Conservation (phyloP, 2,329 filamentous ascomycete genomes). For the Graphium sp. region DNA sequence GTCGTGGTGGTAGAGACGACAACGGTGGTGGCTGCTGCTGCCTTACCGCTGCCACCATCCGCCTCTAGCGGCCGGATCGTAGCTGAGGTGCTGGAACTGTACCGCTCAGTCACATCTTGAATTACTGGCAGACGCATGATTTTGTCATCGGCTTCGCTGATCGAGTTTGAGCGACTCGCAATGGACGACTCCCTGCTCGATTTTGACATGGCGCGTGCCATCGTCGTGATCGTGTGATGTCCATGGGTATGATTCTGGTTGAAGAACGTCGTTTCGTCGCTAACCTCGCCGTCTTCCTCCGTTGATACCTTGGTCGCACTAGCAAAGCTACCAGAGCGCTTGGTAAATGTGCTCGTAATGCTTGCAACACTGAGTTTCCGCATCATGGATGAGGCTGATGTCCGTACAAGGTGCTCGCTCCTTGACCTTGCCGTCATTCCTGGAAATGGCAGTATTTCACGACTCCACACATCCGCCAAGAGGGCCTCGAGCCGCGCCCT, state of each 20-base stretch:
- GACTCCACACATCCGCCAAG: constrained; percentile 70
- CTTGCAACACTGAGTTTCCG: constrained; percentile 73
- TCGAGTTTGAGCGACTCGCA: too few species aligned
- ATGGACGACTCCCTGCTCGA: too few species aligned
- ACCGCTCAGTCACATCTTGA: too few species aligned
- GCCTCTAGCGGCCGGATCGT: too few species aligned
- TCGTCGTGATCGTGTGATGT: too few species aligned
- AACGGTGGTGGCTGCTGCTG: too few species aligned
- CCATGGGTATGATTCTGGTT: constrained; percentile 1
- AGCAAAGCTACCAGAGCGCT: constrained; percentile 44
- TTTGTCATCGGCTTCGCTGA: too few species aligned
- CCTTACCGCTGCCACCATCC: too few species aligned
- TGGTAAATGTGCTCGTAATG: constrained; percentile 60
- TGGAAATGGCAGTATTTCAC: constrained; percentile 64
- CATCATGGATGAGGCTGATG: constrained; percentile 74
- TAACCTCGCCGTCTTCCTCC: constrained; percentile 12
- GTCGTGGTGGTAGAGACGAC: too few species aligned
- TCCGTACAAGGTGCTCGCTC: constrained; percentile 56
- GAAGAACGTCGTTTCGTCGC: constrained; percentile 4
- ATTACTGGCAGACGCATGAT: too few species aligned
- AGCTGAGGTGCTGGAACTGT: too few species aligned
- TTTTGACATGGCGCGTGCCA: too few species aligned
- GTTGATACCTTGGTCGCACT: constrained; percentile 13
- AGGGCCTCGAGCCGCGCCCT: constrained; percentile 59
- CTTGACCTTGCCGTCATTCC: constrained; percentile 53